A percentile compares a stretch with the other conserved stretches of the same genome.
Conservation (phyloP, 164 flowering plant species). For the Akebia trifoliata region DNA sequence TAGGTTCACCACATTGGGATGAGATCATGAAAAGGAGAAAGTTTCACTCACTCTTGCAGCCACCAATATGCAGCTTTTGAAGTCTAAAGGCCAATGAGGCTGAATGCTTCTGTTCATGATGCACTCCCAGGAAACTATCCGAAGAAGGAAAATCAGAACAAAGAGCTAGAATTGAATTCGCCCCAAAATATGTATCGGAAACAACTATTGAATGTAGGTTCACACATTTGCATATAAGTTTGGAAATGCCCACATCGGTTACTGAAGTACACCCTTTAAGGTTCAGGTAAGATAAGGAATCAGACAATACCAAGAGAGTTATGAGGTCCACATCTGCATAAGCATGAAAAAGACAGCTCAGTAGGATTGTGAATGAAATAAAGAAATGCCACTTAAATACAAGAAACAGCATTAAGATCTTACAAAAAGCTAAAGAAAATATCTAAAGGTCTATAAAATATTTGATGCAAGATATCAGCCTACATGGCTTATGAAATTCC, state of each 20-base stretch:
- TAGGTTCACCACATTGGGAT: neutral
- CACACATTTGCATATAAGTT: conserved; percentile 36
- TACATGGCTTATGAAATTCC: neutral
- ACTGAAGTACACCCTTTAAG: conserved; percentile 60
- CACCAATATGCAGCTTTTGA: conserved; percentile 57
- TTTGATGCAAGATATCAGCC: neutral
- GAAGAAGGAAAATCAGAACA: conserved; percentile 28
- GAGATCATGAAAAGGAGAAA: neutral
- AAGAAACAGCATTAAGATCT: neutral
- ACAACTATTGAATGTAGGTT: conserved; percentile 48
- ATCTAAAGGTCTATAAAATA: neutral
- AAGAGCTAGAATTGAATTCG: conserved; percentile 45
- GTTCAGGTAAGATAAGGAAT: conserved; percentile 46
- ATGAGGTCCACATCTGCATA: conserved; percentile 57
- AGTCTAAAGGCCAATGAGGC: conserved; percentile 40
- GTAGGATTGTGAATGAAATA: neutral
- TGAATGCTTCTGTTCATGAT: conserved; percentile 20
- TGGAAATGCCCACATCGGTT: conserved; percentile 61
- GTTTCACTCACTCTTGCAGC: conserved; percentile 55
- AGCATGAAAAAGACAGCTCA: neutral
- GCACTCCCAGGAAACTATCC: conserved; percentile 11
- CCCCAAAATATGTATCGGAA: conserved; percentile 65
- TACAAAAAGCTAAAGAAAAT: neutral
- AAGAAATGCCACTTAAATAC: neutral
- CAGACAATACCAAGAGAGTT: conserved; percentile 35